Evolutionary conservation across 2,329 filamentous ascomycete species (phyloP), one percentile per base, ranked within the genome.

Genomic region (Pestalotiopsis sp.): DNA sequence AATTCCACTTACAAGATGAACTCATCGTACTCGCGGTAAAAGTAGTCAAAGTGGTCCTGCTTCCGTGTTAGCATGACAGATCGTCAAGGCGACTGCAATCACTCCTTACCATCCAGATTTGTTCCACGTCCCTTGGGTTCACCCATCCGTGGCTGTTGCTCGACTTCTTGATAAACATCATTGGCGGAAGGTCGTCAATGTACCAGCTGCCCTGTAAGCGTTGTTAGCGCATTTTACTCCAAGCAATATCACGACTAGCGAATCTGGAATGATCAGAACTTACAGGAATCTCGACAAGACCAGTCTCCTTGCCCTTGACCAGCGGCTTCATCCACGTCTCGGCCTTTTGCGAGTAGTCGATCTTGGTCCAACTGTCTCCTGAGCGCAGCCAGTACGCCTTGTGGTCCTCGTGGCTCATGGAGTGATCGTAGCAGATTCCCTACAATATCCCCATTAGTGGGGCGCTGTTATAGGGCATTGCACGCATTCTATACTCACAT

Each of bases 1-100:
- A 0, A n/a, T 52, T 1, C 17, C 45, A 52, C 45, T 52, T n/a
- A 52, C 45, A 94, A 93, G 66, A 93, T 87, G 70, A 93, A 93
- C 73, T 92, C 90, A 73, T 94, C 91, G 71, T 93, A 91, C 77
- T 94, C 91, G 36, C 91, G 84, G 77, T 94, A 94, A 74, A 92
- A 93, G 79, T 93, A 93, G 73, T 91, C 86, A 69, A 92, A 92
- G 71, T 91, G 88, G 69, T 62, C 59, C 20, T 27, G 3, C 5
- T 45, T 45, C 5, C 13, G 5, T 14, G 41, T 14, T 4, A 17
- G 17, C 1, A 58, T 58, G 20, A 4, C n/a, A 25, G 0, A n/a
- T 58, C n/a, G 4, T 4, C 1, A 58, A 7, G 14, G 23, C n/a
- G 4, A 5, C 12, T 25, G 14, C 14, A 23, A 3, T n/a, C 3